Evolutionary conservation across 2,329 filamentous ascomycete genomes (phyloP), one percentile per base, ranked within the genome.

Genomic region (Fusarium anthophilum): DNA sequence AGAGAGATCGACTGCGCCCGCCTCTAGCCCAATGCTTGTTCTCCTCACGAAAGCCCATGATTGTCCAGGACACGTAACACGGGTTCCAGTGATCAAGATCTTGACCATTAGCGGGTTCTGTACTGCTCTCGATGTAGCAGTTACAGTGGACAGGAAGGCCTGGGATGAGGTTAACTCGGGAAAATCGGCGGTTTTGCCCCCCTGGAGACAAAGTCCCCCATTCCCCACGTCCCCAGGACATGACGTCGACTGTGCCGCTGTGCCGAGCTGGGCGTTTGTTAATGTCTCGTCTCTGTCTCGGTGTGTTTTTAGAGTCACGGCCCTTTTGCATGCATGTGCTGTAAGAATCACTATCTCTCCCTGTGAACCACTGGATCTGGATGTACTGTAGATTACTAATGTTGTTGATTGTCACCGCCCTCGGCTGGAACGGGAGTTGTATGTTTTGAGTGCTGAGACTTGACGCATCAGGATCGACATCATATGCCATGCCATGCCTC

Each of bases 191-290:
- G 63, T 66, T 76, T 69, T 68, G 50, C 56, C 64, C 58, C 65
- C 53, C 68, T 66, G 58, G 50, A 26, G 55, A 51, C 54, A 54
- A 65, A 32, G 24, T 62, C 69, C 64, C 64, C 65, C 63, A 76
- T 76, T 77, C 76, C 71, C 75, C 75, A 75, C 73, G 63, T 69
- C 57, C 67, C 66, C 57, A 69, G 43, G 44, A 60, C 61, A 77
- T 78, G 76, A 78, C 76, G 76, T 78, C 70, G 76, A 56, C 53
- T 75, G 76, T 78, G 76, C 76, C 76, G 76, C 39, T 66, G 41
- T 77, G 71, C 76, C 76, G 76, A 75, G 72, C 63, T 72, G 72
- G 66, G 59, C 50, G 66, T 61, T 45, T 58, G 51, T 47, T 69
- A 58, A 62, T 69, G 47, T 63, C 60, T 57, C 62, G 56, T 60